These are phyloP conservation scores for Posidonia australis DNA, from an alignment of 106 monocot genomes.

Conservation along the genomic window DNA sequence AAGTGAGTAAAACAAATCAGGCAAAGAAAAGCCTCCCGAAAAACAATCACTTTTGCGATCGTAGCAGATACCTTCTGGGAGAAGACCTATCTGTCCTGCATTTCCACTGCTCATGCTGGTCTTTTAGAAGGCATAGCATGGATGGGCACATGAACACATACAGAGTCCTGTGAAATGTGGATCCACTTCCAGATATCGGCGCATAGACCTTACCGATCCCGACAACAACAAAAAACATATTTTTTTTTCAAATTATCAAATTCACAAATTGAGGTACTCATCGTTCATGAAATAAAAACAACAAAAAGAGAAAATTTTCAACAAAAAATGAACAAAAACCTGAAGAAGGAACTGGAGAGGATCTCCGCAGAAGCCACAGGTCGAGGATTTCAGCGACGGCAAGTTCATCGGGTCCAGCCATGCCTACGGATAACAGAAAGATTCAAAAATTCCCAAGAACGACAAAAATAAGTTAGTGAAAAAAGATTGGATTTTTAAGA, in stretches of 20 bases:
- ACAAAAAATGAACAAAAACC: slow-evolving; percentile 18
- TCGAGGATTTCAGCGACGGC: slow-evolving; percentile 36
- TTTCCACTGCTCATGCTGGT: slow-evolving; percentile 94
- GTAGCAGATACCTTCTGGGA: slow-evolving; percentile 50
- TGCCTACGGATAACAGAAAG: slow-evolving; percentile 30
- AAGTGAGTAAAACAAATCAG: background rate
- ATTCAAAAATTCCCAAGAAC: background rate
- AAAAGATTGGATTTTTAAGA: slow-evolving; percentile 4
- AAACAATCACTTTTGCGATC: background rate
- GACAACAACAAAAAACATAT: background rate
- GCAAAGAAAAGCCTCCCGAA: background rate
- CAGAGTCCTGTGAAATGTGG: slow-evolving; percentile 68
- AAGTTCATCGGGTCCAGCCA: slow-evolving; percentile 76
- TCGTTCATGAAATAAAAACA: too few relatives aligned
- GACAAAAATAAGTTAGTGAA: background rate
- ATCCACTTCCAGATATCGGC: slow-evolving; percentile 48
- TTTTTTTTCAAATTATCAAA: background rate
- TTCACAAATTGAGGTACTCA: too few relatives aligned
- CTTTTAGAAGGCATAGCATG: slow-evolving; percentile 70
- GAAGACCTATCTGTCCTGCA: slow-evolving; percentile 20
- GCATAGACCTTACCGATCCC: slow-evolving; percentile 55
- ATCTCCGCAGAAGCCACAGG: slow-evolving; percentile 72
- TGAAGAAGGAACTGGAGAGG: slow-evolving; percentile 88
- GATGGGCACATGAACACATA: slow-evolving; percentile 90
- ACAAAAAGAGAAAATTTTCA: too few relatives aligned